These are phyloP conservation scores for Gossypium gossypioides DNA, from an alignment of 441 rosid species.

Conservation along the genomic window DNA sequence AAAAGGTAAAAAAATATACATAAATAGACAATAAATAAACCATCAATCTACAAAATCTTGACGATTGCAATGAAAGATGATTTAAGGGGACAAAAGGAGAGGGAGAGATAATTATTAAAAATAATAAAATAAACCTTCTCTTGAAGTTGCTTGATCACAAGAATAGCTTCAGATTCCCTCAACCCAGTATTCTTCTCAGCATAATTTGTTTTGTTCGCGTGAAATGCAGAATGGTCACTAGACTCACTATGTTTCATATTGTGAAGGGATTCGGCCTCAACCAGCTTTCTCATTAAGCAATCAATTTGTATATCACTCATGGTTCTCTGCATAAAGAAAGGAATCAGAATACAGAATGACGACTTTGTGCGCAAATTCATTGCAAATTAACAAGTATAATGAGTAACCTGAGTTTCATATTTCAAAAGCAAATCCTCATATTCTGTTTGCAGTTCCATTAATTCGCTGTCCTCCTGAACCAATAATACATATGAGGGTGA, in stretches of 20 bases:
- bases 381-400: constrained; percentile 10
- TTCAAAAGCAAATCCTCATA: constrained; percentile 60
- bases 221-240: constrained; percentile 17
- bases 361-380: background rate
- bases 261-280: constrained; percentile 28
- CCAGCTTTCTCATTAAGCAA: constrained; percentile 46
- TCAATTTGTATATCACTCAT: constrained; percentile 54
- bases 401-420: constrained; percentile 57
- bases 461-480: constrained; percentile 47
- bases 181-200: constrained; percentile 30
- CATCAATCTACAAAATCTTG: constrained; percentile 2
- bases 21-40: background rate
- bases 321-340: constrained; percentile 36
- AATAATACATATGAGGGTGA: constrained; percentile 19
- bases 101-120: background rate
- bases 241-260: constrained; percentile 15
- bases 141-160: constrained; percentile 74
- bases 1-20: constrained; percentile 12
- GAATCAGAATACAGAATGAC: background rate
- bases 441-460: constrained; percentile 38
- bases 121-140: constrained; percentile 55
- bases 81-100: background rate
- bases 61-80: background rate
- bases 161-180: constrained; percentile 57
- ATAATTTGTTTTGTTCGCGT: constrained; percentile 17